A percentile compares a stretch with the other conserved stretches of the same genome.
These are phyloP conservation scores for Fusarium foetens DNA, from an alignment of 2,329 filamentous ascomycete species.

Conservation along the genomic window DNA sequence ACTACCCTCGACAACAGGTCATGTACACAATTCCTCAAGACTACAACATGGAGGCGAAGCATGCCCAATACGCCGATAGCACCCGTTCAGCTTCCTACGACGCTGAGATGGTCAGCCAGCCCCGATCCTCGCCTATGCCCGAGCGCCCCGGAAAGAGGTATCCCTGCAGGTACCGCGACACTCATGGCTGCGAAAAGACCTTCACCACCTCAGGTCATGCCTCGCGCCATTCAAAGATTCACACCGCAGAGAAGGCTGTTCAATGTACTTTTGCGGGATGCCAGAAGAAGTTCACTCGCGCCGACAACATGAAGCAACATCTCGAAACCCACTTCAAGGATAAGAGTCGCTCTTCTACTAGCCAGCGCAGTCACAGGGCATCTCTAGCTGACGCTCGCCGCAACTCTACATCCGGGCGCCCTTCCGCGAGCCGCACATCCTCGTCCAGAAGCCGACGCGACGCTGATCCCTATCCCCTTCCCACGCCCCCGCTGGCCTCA, in stretches of 20 bases:
- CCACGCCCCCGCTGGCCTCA: constrained; percentile 51
- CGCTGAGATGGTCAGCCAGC: constrained; percentile 55
- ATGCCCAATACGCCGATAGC: constrained; percentile 55
- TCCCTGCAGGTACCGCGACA: constrained; percentile 77
- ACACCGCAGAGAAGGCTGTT: constrained; percentile 82
- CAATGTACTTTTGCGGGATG: constrained; percentile 74
- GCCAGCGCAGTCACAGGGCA: constrained; percentile 48
- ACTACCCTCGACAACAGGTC: constrained; percentile 52
- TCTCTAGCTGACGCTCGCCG: constrained; percentile 48
- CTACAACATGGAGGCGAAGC: constrained; percentile 53
- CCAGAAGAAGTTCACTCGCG: constrained; percentile 82
- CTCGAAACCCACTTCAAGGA: constrained; percentile 79
- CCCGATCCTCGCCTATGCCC: constrained; percentile 53
- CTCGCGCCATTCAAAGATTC: constrained; percentile 86
- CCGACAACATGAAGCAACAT: constrained; percentile 91
- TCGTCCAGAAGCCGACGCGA: constrained; percentile 52
- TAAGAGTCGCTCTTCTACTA: constrained; percentile 59
- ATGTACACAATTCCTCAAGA: constrained; percentile 53
- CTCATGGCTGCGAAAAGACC: constrained; percentile 77
- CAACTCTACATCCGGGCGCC: constrained; percentile 48
- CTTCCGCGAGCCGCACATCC: constrained; percentile 45
- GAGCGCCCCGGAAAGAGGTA: constrained; percentile 72
- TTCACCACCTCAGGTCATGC: constrained; percentile 88
- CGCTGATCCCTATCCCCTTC: constrained; percentile 53
- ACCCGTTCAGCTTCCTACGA: constrained; percentile 63